Base-by-base conservation (phyloP, 1,284 basidiomycete species). In the Thecaphora thlaspeos region DNA sequence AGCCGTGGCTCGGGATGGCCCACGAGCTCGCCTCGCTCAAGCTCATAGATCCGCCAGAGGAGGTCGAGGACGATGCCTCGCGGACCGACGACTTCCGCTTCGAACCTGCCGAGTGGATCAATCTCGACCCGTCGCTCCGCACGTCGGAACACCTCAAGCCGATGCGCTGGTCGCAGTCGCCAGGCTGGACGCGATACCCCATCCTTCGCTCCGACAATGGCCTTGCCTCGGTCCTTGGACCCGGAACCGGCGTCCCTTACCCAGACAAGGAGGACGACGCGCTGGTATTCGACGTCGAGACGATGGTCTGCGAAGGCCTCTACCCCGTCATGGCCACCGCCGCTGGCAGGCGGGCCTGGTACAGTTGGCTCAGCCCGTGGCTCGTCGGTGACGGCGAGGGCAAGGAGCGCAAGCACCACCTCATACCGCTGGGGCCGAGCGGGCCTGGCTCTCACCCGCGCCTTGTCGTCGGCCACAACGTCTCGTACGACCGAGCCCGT, bases 301-400 rank as follows among this genome's bases (percentile, higher is more conserved):
- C 90, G 0, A 84, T 98, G 81, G 91, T 91, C 17, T 84, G 84
- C 36, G 83, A 90, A 55, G 87, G 88, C 41, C 86, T 85, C 0
- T 92, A 87, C 70, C 84, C 94, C 2, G 83, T 97, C 73, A 88
- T 98, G 83, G 93, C 95, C 0, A 89, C 88, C 51, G 93, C 93
- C 2, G 89, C 85, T 0, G 87, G 91, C 4, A 81, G 83, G 17
- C 85, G 86, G 34, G 87, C 87, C 1, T 98, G 94, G 93, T 98
- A 98, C 76, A 86, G 86, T 4, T 99, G 95, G 94, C 84, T 96
- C 53, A 93, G 89, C 1, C 94, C 94, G 0, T 94, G 91, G 86
- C 81, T 99, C 4, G 83, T 96, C 5, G 85, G 85, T 12, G 83
- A 88, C 61, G 82, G 86, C 2, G 46, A 61, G 4, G 41, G 54